Evolutionary conservation across 495 filamentous ascomycete genomes (phyloP).

Genomic region (Penicillium coprophilum): DNA sequence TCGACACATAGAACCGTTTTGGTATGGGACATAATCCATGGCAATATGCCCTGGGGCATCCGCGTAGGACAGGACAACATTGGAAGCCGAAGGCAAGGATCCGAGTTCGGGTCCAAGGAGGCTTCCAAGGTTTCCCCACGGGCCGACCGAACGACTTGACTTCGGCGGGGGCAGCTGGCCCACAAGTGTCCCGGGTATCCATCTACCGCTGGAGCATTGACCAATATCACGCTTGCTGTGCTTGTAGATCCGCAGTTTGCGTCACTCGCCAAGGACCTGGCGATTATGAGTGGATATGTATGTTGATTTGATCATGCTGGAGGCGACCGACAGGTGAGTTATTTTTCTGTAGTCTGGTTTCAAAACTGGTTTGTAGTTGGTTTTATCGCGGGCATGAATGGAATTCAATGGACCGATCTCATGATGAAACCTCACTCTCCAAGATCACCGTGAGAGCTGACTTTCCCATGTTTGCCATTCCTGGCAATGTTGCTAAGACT

Average conservation of each 20-base stretch:
- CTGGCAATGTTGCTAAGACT: slow-evolving; percentile 38
- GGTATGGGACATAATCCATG: slow-evolving; percentile 35
- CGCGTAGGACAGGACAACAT: slow-evolving; percentile 31
- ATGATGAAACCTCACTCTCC: slow-evolving; percentile 45
- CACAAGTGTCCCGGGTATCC: slow-evolving; percentile 37
- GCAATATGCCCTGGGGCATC: slow-evolving; percentile 36
- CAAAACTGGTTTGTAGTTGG: not conserved
- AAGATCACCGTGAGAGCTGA: slow-evolving; percentile 42
- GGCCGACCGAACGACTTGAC: slow-evolving; percentile 29
- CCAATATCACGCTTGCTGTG: slow-evolving; percentile 43
- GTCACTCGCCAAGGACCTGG: slow-evolving; percentile 37
- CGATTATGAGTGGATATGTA: slow-evolving; percentile 44
- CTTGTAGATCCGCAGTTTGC: slow-evolving; percentile 41
- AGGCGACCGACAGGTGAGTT: slow-evolving; percentile 27
- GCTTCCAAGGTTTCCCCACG: slow-evolving; percentile 37
- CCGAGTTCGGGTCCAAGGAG: slow-evolving; percentile 31
- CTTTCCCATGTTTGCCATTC: slow-evolving; percentile 42
- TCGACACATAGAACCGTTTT: slow-evolving; percentile 35
- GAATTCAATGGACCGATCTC: slow-evolving; percentile 32
- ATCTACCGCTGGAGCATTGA: slow-evolving; percentile 39
- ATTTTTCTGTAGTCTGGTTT: not conserved
- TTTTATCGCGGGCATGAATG: not conserved
- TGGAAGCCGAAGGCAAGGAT: slow-evolving; percentile 30
- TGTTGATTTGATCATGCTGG: slow-evolving; percentile 41
- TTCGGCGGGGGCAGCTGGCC: slow-evolving; percentile 39